Evolutionary conservation across 768 basidiomycete genomes (phyloP).

Genomic region (Mycena pura): DNA sequence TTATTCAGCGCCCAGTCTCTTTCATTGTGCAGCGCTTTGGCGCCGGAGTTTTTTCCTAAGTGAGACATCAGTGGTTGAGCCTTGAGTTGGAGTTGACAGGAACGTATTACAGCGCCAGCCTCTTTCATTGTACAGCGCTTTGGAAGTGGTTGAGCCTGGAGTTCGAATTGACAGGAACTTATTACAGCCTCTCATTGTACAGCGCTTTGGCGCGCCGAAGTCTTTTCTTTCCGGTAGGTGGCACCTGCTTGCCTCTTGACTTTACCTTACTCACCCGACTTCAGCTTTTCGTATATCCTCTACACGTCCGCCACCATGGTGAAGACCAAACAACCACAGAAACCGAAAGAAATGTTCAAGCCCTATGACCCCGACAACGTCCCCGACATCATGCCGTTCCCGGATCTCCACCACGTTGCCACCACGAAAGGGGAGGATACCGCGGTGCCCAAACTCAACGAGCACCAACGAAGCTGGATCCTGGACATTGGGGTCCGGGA

Average conservation of each 20-base stretch:
- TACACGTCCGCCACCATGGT: not conserved
- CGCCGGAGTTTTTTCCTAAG: too few relatives aligned
- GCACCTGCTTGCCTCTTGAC: not conserved
- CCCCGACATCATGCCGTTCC: conserved; percentile 15
- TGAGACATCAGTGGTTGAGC: too few relatives aligned
- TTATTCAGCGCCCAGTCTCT: too few relatives aligned
- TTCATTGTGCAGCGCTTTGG: too few relatives aligned
- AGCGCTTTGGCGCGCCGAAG: too few relatives aligned
- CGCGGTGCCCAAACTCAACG: conserved; percentile 8
- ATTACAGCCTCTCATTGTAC: not conserved
- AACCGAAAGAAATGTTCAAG: conserved; percentile 14
- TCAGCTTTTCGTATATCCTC: not conserved
- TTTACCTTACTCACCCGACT: not conserved
- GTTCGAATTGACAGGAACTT: not conserved
- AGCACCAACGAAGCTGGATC: conserved; percentile 13
- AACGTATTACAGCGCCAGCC: too few relatives aligned
- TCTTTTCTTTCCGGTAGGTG: not conserved
- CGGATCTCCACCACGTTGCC: not conserved
- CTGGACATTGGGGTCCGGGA: conserved; percentile 3
- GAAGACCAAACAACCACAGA: not conserved
- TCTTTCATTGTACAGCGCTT: not conserved
- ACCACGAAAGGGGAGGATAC: not conserved
- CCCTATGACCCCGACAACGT: not conserved
- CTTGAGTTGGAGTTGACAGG: too few relatives aligned
- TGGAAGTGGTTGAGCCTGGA: not conserved